These are phyloP conservation scores for Cercospora brassicicola DNA, from an alignment of 2,329 filamentous ascomycete genomes.

Conservation along the genomic window DNA sequence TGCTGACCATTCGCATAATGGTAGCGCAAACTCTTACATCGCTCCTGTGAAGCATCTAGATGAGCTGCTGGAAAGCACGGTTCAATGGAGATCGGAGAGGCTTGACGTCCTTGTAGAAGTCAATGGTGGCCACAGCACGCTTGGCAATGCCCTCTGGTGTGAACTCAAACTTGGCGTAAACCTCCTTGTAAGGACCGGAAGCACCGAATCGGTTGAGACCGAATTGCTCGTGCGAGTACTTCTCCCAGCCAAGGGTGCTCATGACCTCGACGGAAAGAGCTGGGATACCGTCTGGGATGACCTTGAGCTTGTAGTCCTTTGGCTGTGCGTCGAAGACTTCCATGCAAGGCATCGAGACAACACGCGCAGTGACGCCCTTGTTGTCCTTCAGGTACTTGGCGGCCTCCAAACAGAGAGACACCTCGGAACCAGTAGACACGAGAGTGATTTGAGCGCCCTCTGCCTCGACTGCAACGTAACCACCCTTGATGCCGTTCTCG, in stretches of 20 bases:
- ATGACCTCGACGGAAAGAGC: conserved; percentile 93
- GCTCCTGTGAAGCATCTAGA: conserved; percentile 55
- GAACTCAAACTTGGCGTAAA: conserved; percentile 99
- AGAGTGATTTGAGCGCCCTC: conserved; percentile 83
- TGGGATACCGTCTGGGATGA: conserved; percentile 91
- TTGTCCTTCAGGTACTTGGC: conserved; percentile 88
- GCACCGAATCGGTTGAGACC: conserved; percentile 99
- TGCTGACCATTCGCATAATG: background rate
- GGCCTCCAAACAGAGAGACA: conserved; percentile 88
- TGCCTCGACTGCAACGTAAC: conserved; percentile 84
- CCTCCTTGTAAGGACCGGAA: conserved; percentile 93
- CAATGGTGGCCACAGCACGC: conserved; percentile 84
- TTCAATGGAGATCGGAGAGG: conserved; percentile 87
- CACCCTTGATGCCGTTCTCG: conserved; percentile 88
- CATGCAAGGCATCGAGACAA: conserved; percentile 94
- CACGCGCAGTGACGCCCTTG: conserved; percentile 80
- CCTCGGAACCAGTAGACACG: conserved; percentile 93
- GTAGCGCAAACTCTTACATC: background rate
- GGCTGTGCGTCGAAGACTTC: conserved; percentile 92
- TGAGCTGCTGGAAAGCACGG: conserved; percentile 95
- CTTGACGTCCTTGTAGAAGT: conserved; percentile 97
- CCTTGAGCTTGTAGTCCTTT: conserved; percentile 92
- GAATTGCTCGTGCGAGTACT: conserved; percentile 99
- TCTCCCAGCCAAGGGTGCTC: conserved; percentile 97
- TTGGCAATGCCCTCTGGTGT: conserved; percentile 95